Base-by-base conservation (phyloP, 352 stramenopile genomes). In the Phytophthora sp. region DNA sequence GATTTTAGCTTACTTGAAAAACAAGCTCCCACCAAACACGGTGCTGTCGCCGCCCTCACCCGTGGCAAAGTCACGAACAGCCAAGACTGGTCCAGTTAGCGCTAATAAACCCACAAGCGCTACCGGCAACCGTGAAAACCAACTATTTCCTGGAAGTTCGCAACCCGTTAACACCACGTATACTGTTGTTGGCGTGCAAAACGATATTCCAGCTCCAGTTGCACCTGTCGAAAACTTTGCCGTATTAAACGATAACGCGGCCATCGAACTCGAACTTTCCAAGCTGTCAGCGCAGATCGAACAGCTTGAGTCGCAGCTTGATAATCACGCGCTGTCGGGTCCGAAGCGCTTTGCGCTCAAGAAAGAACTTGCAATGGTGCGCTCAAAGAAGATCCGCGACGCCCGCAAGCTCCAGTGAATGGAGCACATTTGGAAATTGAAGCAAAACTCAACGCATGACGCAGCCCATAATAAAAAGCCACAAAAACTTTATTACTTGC, bases 261-360 rank as follows among this genome's bases (percentile, higher is more conserved):
- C 42, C 11, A 17, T 69, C 20, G 28, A 74, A 15, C 38, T 67
- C 3, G 55, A 62, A 32, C 15, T 81, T 7, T 53, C 50, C 6
- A 61, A 72, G 17, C 65, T 89, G 24, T 66, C 53, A 5, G 32
- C 39, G 5, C 66, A 86, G 35, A 93, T 95, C 46, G 60, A 63
- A 10, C 42, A 73, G 15, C 69, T 94, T 21, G 82, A 92, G 32
- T n/a, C 26, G 6, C 69, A 90, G 54, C 73, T 95, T 24, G 87
- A 95, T 38, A 71, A 72, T 41, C 76, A 76, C 18, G 54, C 77
- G 7, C 55, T 95, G 6, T 93, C 84, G 11, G 84, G 65, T 2
- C 60, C 84, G 2, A 96, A 94, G 53, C 84, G 79, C 18, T 94
- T 90, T 35, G 84, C 85, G 27, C 48, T 96, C 28, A 94, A 92